Percentiles rank a stretch among this genome's conserved stretches.
These are phyloP conservation scores for Ustilago curta DNA, from an alignment of 1,284 basidiomycete genomes.

Conservation along the genomic window DNA sequence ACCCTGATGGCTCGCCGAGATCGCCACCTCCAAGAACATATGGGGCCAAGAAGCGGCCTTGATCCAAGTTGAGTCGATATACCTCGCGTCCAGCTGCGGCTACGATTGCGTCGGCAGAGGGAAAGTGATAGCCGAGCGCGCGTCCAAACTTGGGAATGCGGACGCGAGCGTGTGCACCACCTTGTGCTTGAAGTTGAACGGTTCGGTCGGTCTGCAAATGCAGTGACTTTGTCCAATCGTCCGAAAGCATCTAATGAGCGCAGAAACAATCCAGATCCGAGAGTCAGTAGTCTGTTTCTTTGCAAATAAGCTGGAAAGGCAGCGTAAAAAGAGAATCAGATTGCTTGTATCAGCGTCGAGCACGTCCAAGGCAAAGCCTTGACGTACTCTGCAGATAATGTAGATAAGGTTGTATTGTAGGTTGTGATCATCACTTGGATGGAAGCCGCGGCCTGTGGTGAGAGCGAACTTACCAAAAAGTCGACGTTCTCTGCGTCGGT, in stretches of 20 bases:
- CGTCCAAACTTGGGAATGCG: conserved; percentile 95
- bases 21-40: conserved; percentile 61
- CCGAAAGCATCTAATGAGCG: conserved; percentile 82
- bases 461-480: conserved; percentile 84
- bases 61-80: conserved; percentile 93
- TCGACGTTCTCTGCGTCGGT: conserved; percentile 97
- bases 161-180: conserved; percentile 89
- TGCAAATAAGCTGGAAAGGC: background rate
- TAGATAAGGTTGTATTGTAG: conserved; percentile 59
- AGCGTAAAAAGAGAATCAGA: conserved; percentile 28
- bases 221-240: conserved; percentile 99
- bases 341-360: conserved; percentile 50
- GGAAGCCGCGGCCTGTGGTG: background rate
- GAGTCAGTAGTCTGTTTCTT: conserved; percentile 5
- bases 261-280: background rate
- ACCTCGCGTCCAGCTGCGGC: conserved; percentile 85
- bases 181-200: conserved; percentile 92
- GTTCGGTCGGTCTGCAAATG: conserved; percentile 97
- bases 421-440: conserved; percentile 35
- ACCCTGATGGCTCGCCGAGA: conserved; percentile 76
- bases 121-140: conserved; percentile 87
- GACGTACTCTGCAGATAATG: conserved; percentile 55
- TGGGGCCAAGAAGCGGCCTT: conserved; percentile 81
- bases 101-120: conserved; percentile 82
- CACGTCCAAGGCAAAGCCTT: conserved; percentile 13